These are phyloP conservation scores for Colletotrichum eremochloae DNA, from an alignment of 2,329 filamentous ascomycete species.

Conservation along the genomic window DNA sequence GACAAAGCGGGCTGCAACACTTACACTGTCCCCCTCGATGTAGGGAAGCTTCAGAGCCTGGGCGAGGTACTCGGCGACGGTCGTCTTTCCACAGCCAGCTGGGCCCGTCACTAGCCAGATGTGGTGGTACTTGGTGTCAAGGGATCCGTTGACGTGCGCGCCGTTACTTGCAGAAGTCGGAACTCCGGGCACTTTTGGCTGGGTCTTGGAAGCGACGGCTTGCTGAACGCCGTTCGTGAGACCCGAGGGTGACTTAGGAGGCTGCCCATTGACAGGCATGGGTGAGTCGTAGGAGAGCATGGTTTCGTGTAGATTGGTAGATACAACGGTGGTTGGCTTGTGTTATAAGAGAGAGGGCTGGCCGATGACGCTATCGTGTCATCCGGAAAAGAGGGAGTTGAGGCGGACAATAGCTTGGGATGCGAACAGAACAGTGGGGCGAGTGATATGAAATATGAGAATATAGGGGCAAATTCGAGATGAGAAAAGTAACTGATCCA, in stretches of 20 bases:
- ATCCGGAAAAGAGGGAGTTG: not conserved
- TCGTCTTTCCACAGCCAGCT: slow-evolving; percentile 84
- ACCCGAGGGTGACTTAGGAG: slow-evolving; percentile 46
- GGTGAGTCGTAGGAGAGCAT: slow-evolving; percentile 68
- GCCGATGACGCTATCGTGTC: slow-evolving; percentile 31
- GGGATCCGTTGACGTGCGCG: slow-evolving; percentile 49
- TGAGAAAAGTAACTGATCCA: not conserved
- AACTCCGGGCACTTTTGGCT: slow-evolving; percentile 32
- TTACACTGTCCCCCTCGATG: slow-evolving; percentile 83
- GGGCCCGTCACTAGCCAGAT: slow-evolving; percentile 87
- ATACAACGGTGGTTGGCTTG: not conserved
- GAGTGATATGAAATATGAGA: not conserved
- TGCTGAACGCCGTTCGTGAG: slow-evolving; percentile 46
- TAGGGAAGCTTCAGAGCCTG: slow-evolving; percentile 75
- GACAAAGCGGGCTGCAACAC: slow-evolving; percentile 48
- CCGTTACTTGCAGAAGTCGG: slow-evolving; percentile 47
- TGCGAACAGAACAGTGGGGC: not conserved
- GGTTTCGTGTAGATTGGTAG: slow-evolving; percentile 11
- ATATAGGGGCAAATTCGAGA: slow-evolving; percentile 25
- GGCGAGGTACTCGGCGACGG: slow-evolving; percentile 76
- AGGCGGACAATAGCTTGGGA: not conserved
- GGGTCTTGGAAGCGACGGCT: slow-evolving; percentile 48
- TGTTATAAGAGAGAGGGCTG: not conserved
- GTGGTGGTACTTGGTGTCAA: slow-evolving; percentile 66
- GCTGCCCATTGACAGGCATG: slow-evolving; percentile 58